A percentile compares a stretch with the other conserved stretches of the same genome.
Conservation (phyloP, 1,139 yeast genomes). For the Geotrichum histeridarum region DNA sequence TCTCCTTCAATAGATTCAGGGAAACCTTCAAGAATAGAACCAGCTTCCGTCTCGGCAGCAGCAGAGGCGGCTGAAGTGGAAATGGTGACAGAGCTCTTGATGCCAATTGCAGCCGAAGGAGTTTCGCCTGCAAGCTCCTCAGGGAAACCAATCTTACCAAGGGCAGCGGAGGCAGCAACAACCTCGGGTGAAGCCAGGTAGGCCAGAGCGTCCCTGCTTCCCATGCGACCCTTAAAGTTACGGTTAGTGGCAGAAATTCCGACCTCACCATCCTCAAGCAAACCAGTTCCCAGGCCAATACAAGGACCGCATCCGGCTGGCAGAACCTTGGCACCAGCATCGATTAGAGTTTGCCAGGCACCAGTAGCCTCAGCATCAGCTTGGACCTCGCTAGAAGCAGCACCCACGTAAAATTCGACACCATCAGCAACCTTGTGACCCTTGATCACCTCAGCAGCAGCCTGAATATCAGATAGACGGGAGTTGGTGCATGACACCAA, state of each 20-base stretch:
- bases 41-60: constrained; percentile 41
- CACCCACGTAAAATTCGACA: constrained; percentile 94
- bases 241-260: constrained; percentile 98
- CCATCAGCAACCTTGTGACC: constrained; percentile 80
- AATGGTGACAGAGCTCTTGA: constrained; percentile 46
- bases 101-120: constrained; percentile 45
- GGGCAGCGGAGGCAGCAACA: constrained; percentile 93
- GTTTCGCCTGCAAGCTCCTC: constrained; percentile 66
- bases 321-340: constrained; percentile 89
- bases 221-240: constrained; percentile 99
- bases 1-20: constrained; percentile 88
- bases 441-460: constrained; percentile 83
- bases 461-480: constrained; percentile 82
- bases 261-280: constrained; percentile 89
- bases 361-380: constrained; percentile 85
- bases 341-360: constrained; percentile 83
- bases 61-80: constrained; percentile 25
- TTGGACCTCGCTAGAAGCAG: constrained; percentile 92
- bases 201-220: constrained; percentile 92
- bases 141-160: constrained; percentile 91
- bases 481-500: constrained; percentile 97
- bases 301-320: constrained; percentile 99
- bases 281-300: constrained; percentile 93
- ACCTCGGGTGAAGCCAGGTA: constrained; percentile 96
- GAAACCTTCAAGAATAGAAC: constrained; percentile 80